Conservation (phyloP, 768 basidiomycete species). For the Suillus americanus region DNA sequence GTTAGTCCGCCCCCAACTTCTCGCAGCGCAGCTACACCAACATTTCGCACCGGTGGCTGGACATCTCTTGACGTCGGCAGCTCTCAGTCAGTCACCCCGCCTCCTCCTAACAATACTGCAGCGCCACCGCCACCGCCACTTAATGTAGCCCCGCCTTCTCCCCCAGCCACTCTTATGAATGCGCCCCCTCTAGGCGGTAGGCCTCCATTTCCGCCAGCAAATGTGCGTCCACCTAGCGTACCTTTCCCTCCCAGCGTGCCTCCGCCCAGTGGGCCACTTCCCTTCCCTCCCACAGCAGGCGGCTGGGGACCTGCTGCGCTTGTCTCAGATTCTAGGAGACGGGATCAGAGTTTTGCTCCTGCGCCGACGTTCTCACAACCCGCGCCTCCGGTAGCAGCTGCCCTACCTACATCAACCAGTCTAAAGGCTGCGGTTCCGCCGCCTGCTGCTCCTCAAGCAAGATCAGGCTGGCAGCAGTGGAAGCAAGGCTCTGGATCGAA, state of each 20-base stretch:
- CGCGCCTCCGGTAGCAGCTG: slow-evolving; percentile 7
- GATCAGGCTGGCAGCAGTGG: slow-evolving; percentile 60
- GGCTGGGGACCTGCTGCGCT: slow-evolving; percentile 15
- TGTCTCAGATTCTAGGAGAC: background rate
- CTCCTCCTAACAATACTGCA: slow-evolving; percentile 7
- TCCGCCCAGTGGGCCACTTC: slow-evolving; percentile 11
- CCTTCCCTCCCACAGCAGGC: slow-evolving; percentile 12
- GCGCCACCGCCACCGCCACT: slow-evolving; percentile 19
- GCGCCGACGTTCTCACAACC: slow-evolving; percentile 6
- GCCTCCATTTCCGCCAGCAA: slow-evolving; percentile 6
- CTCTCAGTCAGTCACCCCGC: slow-evolving; percentile 26
- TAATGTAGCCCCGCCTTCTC: slow-evolving; percentile 15
- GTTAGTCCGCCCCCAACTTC: slow-evolving; percentile 16
- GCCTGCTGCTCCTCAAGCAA: slow-evolving; percentile 20
- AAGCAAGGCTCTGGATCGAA: slow-evolving; percentile 22
- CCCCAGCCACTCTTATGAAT: slow-evolving; percentile 19
- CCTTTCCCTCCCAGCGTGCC: slow-evolving; percentile 8
- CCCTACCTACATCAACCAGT: slow-evolving; percentile 8
- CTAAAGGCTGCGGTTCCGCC: slow-evolving; percentile 17
- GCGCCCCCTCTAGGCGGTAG: slow-evolving; percentile 14
- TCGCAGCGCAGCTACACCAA: slow-evolving; percentile 32
- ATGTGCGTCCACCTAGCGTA: background rate
- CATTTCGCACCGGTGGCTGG: slow-evolving; percentile 66
- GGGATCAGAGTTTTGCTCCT: slow-evolving; percentile 9
- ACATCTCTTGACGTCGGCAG: slow-evolving; percentile 59